Evolutionary conservation across 352 stramenopile species (phyloP).

Genomic region (Globisporangium megalacanthum): DNA sequence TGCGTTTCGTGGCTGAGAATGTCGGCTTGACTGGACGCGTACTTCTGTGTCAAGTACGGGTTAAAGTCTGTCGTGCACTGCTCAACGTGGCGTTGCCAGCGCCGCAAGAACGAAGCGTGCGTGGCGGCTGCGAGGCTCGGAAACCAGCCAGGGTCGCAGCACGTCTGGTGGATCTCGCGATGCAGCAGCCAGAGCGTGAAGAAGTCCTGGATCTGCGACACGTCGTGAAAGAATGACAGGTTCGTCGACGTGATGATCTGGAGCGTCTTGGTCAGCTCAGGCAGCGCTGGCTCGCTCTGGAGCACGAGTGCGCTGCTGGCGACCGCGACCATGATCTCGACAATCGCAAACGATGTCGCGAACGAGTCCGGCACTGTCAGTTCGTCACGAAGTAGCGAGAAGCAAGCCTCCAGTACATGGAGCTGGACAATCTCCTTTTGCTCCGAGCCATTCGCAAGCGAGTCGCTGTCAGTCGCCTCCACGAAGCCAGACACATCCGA

Average conservation of each 20-base stretch:
- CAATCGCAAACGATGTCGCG: slow-evolving; percentile 20
- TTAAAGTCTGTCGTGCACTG: slow-evolving; percentile 59
- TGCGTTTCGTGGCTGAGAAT: slow-evolving; percentile 42
- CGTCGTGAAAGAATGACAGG: slow-evolving; percentile 49
- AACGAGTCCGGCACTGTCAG: slow-evolving; percentile 24
- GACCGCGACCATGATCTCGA: slow-evolving; percentile 50
- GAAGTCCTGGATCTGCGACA: slow-evolving; percentile 54
- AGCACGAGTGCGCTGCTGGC: slow-evolving; percentile 38
- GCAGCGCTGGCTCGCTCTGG: slow-evolving; percentile 6
- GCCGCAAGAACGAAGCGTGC: slow-evolving; percentile 36
- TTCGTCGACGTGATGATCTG: slow-evolving; percentile 80
- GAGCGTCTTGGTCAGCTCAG: slow-evolving; percentile 53
- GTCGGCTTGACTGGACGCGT: slow-evolving; percentile 43
- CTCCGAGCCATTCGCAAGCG: background rate
- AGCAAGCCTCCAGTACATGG: slow-evolving; percentile 46
- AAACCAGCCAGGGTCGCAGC: slow-evolving; percentile 28
- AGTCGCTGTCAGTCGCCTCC: slow-evolving; percentile 4
- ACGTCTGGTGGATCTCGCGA: slow-evolving; percentile 38
- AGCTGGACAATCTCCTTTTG: slow-evolving; percentile 39
- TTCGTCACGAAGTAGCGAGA: slow-evolving; percentile 26
- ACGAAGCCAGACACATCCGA: slow-evolving; percentile 30
- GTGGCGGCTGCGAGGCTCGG: slow-evolving; percentile 15
- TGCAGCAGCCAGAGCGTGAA: slow-evolving; percentile 56
- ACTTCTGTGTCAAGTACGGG: slow-evolving; percentile 53
- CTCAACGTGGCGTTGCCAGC: slow-evolving; percentile 39